Evolutionary conservation across 169 alveolate species (phyloP), one percentile per base, ranked within the genome.

Genomic region (Besnoitia besnoiti): DNA sequence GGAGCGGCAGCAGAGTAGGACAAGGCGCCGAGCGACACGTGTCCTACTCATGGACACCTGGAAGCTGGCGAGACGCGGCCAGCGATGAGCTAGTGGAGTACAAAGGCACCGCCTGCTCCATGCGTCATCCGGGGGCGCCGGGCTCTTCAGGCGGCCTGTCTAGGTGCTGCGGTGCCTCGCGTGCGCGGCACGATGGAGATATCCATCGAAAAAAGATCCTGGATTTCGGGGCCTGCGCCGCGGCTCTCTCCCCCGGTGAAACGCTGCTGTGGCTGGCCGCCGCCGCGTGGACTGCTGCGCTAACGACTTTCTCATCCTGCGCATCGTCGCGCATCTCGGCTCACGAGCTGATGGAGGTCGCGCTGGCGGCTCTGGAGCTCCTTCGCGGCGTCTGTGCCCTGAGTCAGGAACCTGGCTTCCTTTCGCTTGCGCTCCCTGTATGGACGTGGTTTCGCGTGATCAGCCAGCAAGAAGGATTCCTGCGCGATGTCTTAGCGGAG

Each of bases 401-500:
- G 40, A 0, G 16, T 4, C 87, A 42, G 87, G 87, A 44, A 30
- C 61, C 49, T 21, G 87, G 39, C 7, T 51, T 33, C 3, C 12
- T 77, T 2, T 30, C 37, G 33, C 40, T 42, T 19, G 40, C 87
- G 7, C 59, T 42, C 5, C 87, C 87, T 39, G 87, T 44, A n/a
- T 77, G 87, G 87, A 51, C 40, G n/a, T 77, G 87, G 87, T 21
- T 77, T 24, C 59, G n/a, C 44, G 33, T 77, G 33, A 77, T 40
- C 27, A 16, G 80, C 67, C 33, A 55, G 27, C 67, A 0, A 5
- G 67, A 5, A n/a, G 12, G n/a, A 5, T 3, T 16, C 30, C n/a
- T n/a, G n/a, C n/a, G n/a, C n/a, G n/a, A n/a, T n/a, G n/a, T n/a
- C n/a, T n/a, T n/a, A n/a, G n/a, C n/a, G n/a, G n/a, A n/a, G n/a